Percentiles rank a stretch among this genome's conserved stretches.
Evolutionary conservation across 1,139 yeast species (phyloP).

Genomic region (Lodderomyces beijingensis): DNA sequence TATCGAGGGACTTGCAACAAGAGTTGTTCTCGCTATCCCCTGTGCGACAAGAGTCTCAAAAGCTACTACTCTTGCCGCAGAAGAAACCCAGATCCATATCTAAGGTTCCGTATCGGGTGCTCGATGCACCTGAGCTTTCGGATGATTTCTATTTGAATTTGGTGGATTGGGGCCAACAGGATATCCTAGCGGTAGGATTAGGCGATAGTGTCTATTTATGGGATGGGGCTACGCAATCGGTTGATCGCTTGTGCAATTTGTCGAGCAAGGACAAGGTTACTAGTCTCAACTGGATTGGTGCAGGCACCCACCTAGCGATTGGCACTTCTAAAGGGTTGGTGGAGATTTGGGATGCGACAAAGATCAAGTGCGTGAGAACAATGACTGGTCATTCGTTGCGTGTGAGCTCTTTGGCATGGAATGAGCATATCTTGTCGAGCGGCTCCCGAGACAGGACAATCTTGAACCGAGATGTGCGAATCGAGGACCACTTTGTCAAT

Average conservation of each 20-base stretch:
- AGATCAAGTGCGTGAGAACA: slow-evolving; percentile 75
- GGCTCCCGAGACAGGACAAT: slow-evolving; percentile 87
- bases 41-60: slow-evolving; percentile 83
- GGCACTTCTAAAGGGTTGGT: slow-evolving; percentile 87
- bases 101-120: slow-evolving; percentile 85
- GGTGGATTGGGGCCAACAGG: slow-evolving; percentile 95
- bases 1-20: slow-evolving; percentile 58
- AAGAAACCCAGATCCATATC: slow-evolving; percentile 74
- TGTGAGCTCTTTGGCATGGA: slow-evolving; percentile 91
- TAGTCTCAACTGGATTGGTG: slow-evolving; percentile 87
- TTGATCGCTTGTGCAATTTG: slow-evolving; percentile 72
- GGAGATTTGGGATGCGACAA: slow-evolving; percentile 94
- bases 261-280: slow-evolving; percentile 65
- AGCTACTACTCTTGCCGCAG: slow-evolving; percentile 73
- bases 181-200: slow-evolving; percentile 83
- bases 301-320: slow-evolving; percentile 90
- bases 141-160: slow-evolving; percentile 91
- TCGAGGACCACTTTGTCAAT: slow-evolving; percentile 76
- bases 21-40: slow-evolving; percentile 82
- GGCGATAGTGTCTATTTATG: slow-evolving; percentile 87
- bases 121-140: slow-evolving; percentile 93
- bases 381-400: slow-evolving; percentile 90
- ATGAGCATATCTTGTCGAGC: slow-evolving; percentile 79
- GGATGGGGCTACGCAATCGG: slow-evolving; percentile 86
- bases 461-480: slow-evolving; percentile 85